Evolutionary conservation across 2,329 filamentous ascomycete species (phyloP), one percentile per base, ranked within the genome.

Genomic region (Pseudogymnoascus sp.): DNA sequence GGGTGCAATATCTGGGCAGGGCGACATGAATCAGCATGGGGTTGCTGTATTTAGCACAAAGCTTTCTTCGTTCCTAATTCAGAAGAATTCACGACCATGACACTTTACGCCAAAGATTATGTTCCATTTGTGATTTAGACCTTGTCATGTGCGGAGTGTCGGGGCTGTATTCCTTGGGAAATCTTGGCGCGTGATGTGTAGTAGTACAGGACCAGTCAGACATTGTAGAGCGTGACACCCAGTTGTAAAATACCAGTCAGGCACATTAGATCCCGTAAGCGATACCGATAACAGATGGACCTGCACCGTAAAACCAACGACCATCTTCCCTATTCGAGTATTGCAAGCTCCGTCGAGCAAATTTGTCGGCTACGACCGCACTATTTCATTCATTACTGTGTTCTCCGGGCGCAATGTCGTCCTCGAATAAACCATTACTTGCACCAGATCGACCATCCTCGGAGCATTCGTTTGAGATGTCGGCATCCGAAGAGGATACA

Each of bases 381-480:
- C n/a, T 55, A 55, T 33, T 33, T 33, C n/a, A 33, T 33, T 33
- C 25, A 33, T 55, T 18, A 12, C 25, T 55, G 12, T 18, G 14
- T 52, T 16, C 25, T 33, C n/a, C 14, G 21, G 49, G 28, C n/a
- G 25, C 28, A 18, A 55, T 55, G 49, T 31, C 45, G 25, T 16
- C 49, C 28, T 33, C 16, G n/a, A 55, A 33, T 55, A 64, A 69
- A 62, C 72, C 71, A 52, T 64, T 73, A 28, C 72, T 74, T 65
- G 65, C 68, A 7, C 65, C 66, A 31, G 69, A 77, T 49, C 81
- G 84, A 64, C 78, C 80, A 21, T 83, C 82, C 49, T 86, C 83
- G 25, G 80, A 83, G 61, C 76, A 76, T 65, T 83, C 82, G 33
- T 80, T 82, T 65, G 79, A 84, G 58, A 78, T 77, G 66, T 80